A percentile compares a stretch with the other conserved stretches of the same genome.
phyloP scores from a whole-genome alignment of 2,329 filamentous ascomycete genomes.

The Boeremia exigua region DNA sequence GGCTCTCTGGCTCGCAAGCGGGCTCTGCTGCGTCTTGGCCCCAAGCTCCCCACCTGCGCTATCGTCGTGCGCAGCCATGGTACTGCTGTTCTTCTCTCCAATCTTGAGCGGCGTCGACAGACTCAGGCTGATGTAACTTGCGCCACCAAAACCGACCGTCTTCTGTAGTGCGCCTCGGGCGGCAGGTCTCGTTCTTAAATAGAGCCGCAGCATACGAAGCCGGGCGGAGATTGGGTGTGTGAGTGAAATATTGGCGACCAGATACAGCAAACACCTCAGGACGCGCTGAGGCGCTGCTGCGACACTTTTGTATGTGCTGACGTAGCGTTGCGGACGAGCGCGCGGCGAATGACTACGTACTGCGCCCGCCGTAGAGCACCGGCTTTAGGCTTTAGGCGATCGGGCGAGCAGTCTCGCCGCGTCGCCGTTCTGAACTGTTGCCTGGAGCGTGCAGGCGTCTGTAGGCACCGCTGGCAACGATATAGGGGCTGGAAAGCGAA shows the following conservation, averaged over 20 bases:
- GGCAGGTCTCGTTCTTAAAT: slow-evolving; percentile 23
- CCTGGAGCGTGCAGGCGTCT: not conserved
- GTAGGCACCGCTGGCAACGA: not conserved
- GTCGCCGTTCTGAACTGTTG: not conserved
- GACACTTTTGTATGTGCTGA: slow-evolving; percentile 28
- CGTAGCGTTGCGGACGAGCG: slow-evolving; percentile 22
- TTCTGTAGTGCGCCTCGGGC: slow-evolving; percentile 30
- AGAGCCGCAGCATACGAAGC: slow-evolving; percentile 45
- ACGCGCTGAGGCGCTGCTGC: slow-evolving; percentile 27
- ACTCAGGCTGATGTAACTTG: slow-evolving; percentile 38
- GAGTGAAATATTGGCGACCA: slow-evolving; percentile 45
- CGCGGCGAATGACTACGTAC: slow-evolving; percentile 5
- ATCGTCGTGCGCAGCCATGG: slow-evolving; percentile 37
- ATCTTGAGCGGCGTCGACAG: slow-evolving; percentile 39
- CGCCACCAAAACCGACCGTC: slow-evolving; percentile 41
- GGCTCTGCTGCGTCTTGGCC: slow-evolving; percentile 51
- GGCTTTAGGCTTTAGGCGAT: slow-evolving; percentile 8
- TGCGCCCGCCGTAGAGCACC: not conserved
- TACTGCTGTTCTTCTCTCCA: slow-evolving; percentile 31
- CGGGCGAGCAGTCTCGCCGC: not conserved
- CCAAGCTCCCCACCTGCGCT: slow-evolving; percentile 31
- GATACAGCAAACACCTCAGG: slow-evolving; percentile 24
- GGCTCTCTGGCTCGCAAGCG: slow-evolving; percentile 56
- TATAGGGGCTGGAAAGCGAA: not conserved
- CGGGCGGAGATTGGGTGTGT: slow-evolving; percentile 30